Evolutionary conservation across 768 basidiomycete species (phyloP).

Genomic region (Naganishia randhawae): DNA sequence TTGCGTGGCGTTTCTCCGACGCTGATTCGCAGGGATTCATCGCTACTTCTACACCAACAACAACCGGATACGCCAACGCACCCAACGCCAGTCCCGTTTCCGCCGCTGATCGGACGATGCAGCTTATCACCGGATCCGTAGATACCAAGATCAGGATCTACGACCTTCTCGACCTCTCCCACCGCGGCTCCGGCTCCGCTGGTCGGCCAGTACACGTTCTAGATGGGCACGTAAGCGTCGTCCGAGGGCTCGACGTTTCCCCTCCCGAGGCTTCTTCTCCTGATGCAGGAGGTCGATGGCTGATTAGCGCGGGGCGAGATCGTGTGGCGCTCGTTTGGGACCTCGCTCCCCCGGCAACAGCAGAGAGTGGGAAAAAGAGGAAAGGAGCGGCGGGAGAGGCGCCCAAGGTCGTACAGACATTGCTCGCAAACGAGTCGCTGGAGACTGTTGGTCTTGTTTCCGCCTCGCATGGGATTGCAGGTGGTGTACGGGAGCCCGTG

Average conservation of each 20-base stretch:
- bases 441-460: slow-evolving; percentile 70
- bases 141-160: slow-evolving; percentile 91
- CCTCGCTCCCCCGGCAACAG: slow-evolving; percentile 51
- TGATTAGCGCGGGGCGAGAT: slow-evolving; percentile 87
- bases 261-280: background rate
- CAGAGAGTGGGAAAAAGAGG: slow-evolving; percentile 43
- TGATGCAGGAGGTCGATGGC: slow-evolving; percentile 57
- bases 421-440: slow-evolving; percentile 73
- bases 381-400: slow-evolving; percentile 37
- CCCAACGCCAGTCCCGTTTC: background rate
- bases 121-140: slow-evolving; percentile 82
- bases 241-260: slow-evolving; percentile 74
- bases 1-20: slow-evolving; percentile 75
- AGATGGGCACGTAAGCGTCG: slow-evolving; percentile 93
- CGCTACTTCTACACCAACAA: background rate
- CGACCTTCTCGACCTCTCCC: slow-evolving; percentile 67
- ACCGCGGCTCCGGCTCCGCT: slow-evolving; percentile 54
- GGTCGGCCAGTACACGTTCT: slow-evolving; percentile 68
- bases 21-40: slow-evolving; percentile 23
- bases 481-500: slow-evolving; percentile 53
- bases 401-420: slow-evolving; percentile 69
- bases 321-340: slow-evolving; percentile 93
- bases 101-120: slow-evolving; percentile 56
- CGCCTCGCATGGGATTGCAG: slow-evolving; percentile 55
- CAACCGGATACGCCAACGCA: slow-evolving; percentile 44